Base-by-base conservation (phyloP, 805 yeast genomes). In the Yarrowia phangngaensis region DNA sequence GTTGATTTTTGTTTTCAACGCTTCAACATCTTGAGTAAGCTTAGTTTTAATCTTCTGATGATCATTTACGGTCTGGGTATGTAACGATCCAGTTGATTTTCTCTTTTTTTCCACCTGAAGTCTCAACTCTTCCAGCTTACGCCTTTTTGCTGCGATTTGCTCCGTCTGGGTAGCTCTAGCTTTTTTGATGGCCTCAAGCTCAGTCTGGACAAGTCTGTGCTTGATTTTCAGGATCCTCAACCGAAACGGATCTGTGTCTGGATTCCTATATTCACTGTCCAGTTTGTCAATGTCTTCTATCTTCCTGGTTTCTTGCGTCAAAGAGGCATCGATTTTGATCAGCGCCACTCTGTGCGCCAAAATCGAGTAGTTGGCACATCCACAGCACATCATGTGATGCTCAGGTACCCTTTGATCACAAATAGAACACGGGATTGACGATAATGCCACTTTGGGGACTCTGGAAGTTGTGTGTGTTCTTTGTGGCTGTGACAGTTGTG, bases 271-370 rank as follows among this genome's bases (percentile, higher is more conserved):
- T 2, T 34, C 19, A 6, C 28, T 14, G n/a, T 41, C 35, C 15
- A 29, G 26, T 16, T 29, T 41, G 35, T 41, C 45, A 11, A 38
- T 38, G 24, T 38, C 27, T 4, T 38, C 45, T 9, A 38, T 27
- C 24, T 38, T 38, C 45, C 27, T 17, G 2, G 45, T 38, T 17
- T 26, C 45, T 12, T 27, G 12, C n/a, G 23, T 32, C 13, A 38
- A 13, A 6, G 45, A 27, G 4, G 45, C 45, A 19, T 41, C 48
- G 22, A 30, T 41, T 29, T 41, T 29, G 35, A 41, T 41, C 23
- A 22, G 35, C 48, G 34, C 35, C 35, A 41, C 48, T 29, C 48
- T 34, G 12, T 41, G 35, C 6, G 48, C 20, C 34, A 41, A 13
- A 12, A 41, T 30, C 15, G 35, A 22, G 29, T 29, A 29, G 20